Evolutionary conservation across 108 stramenopile species (phyloP), one percentile per base, ranked within the genome.

Genomic region (Epithemia pelagica): DNA sequence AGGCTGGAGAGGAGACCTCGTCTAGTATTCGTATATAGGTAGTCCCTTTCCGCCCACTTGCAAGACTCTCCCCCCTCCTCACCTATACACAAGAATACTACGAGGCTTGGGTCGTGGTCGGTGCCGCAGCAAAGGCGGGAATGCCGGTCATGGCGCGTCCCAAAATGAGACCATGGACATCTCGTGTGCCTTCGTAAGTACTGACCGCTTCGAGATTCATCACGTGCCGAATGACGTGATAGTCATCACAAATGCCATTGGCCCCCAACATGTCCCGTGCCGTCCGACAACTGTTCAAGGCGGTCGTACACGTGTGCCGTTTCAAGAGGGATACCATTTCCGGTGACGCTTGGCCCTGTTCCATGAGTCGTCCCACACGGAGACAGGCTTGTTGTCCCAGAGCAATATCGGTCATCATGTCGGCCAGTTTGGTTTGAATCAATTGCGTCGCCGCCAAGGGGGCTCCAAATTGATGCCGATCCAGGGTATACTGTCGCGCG

Each of bases 131-230:
- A 78, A 96, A 94, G 2, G 89, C 71, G 30, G 92, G 82, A 57
- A 96, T 94, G 5, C 92, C 95, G 18, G 97, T 96, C 62, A 96
- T 95, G 59, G 90, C 94, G 8, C 94, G 68, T 28, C 97, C 97
- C 18, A 98, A 72, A 61, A 98, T 95, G 54, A 98, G 78, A 27
- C 95, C 95, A 69, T 98, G 97, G 22, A 98, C 81, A 72, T 98
- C 97, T 61, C 96, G 95, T 10, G 97, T 98, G 19, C 97, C 97
- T 77, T 98, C 97, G 72, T 98, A 98, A 0, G 97, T 98, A 77
- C 96, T 97, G 53, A 98, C 97, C 18, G 97, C 96, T 78, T 98
- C 97, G 64, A 98, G 66, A 57, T 97, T 97, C 79, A 92, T 82
- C 67, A 89, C 74, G 72, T 98, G 97, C 29, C 97, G 88, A 63